These are phyloP conservation scores for Ophiosphaerella korrae DNA, from an alignment of 2,329 filamentous ascomycete genomes.

Conservation along the genomic window DNA sequence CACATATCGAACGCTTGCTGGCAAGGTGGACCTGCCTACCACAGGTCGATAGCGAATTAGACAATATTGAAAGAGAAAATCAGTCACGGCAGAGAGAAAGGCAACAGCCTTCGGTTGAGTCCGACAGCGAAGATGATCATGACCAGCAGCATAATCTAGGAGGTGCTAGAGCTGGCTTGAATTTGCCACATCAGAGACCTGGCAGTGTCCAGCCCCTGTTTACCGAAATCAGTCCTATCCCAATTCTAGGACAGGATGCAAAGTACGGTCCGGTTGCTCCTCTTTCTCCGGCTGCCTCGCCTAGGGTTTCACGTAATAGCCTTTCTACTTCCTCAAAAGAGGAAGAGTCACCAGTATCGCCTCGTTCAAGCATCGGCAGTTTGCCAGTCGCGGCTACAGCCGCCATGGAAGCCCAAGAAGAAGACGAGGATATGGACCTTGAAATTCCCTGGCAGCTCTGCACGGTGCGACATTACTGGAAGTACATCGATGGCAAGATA, in stretches of 20 bases:
- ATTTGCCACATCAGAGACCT: conserved; percentile 19
- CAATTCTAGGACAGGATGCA: conserved; percentile 25
- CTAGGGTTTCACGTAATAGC: conserved; percentile 23
- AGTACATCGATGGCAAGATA: conserved; percentile 41
- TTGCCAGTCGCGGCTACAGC: conserved; percentile 38
- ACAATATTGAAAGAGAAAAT: conserved; percentile 27
- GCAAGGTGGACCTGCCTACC: conserved; percentile 41
- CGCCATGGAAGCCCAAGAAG: conserved; percentile 38
- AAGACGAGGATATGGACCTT: conserved; percentile 37
- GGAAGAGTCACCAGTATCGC: conserved; percentile 25
- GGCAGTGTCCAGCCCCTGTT: conserved; percentile 37
- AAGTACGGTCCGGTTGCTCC: conserved; percentile 28
- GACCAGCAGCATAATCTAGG: conserved; percentile 13
- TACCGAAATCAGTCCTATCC: conserved; percentile 25
- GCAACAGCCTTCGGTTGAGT: conserved; percentile 42
- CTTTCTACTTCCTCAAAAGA: conserved; percentile 13
- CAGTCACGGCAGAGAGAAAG: conserved; percentile 30
- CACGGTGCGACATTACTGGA: conserved; percentile 41
- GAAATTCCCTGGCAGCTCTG: conserved; percentile 46
- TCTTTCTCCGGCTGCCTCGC: conserved; percentile 34
- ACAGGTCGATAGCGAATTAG: conserved; percentile 35
- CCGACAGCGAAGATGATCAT: conserved; percentile 41
- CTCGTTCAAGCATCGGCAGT: conserved; percentile 30
- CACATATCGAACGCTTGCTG: conserved; percentile 34
- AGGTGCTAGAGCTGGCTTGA: conserved; percentile 11